A percentile compares a stretch with the other conserved stretches of the same genome.
Evolutionary conservation across 2,329 filamentous ascomycete species (phyloP).

Genomic region (Grosmannia clavigera): DNA sequence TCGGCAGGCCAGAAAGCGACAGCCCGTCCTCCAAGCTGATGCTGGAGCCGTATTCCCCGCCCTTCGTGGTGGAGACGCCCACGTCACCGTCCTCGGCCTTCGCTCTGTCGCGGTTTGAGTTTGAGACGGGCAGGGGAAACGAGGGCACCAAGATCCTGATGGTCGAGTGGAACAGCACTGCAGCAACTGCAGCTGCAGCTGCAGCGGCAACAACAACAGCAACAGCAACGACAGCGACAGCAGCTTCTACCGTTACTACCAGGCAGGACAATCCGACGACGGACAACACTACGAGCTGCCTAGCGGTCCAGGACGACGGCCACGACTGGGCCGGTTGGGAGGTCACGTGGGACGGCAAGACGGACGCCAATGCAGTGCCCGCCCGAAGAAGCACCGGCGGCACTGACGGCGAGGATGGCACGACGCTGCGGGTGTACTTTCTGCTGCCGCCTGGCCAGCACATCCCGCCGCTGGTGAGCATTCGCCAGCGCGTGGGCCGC

Average conservation of each 20-base stretch:
- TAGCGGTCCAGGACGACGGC: background rate
- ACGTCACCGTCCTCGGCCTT: constrained; percentile 31
- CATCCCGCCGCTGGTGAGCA: constrained; percentile 60
- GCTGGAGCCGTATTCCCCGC: constrained; percentile 4
- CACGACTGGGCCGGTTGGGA: constrained; percentile 45
- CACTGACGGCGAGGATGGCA: constrained; percentile 20
- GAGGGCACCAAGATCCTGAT: constrained; percentile 86
- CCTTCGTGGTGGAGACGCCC: constrained; percentile 25
- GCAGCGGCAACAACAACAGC: background rate
- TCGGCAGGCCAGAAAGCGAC: background rate
- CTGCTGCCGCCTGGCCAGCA: constrained; percentile 60
- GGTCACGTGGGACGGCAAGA: constrained; percentile 75
- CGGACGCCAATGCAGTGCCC: constrained; percentile 58
- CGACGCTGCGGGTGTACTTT: constrained; percentile 60
- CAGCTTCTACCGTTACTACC: background rate
- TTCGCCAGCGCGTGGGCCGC: constrained; percentile 21
- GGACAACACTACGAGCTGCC: background rate
- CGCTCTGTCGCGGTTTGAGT: constrained; percentile 77
- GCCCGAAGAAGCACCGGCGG: constrained; percentile 36
- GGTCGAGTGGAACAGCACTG: constrained; percentile 67
- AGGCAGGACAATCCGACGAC: constrained; percentile 14
- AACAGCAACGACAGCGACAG: too few relatives aligned
- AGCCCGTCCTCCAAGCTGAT: background rate
- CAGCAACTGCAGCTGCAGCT: background rate
- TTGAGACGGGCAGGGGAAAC: constrained; percentile 62